These are phyloP conservation scores for Colletotrichum zoysiae DNA, from an alignment of 2,329 filamentous ascomycete genomes.

Conservation along the genomic window DNA sequence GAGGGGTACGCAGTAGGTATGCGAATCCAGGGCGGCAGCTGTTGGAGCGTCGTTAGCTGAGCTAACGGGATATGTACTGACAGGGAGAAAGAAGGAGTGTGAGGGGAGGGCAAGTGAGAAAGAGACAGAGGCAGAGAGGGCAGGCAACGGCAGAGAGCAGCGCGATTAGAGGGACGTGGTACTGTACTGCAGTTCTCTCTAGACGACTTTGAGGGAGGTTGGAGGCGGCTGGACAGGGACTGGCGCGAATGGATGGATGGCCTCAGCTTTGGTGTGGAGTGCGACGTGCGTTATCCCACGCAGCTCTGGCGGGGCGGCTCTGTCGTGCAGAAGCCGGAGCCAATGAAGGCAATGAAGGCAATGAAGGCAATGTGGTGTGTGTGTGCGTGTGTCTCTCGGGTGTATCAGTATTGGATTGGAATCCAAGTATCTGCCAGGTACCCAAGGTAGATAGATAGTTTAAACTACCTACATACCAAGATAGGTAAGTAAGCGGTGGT, in stretches of 20 bases:
- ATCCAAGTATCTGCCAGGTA: not conserved
- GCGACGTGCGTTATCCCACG: conserved; percentile 25
- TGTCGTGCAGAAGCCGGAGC: conserved; percentile 31
- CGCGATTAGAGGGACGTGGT: conserved; percentile 27
- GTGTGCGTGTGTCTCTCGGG: not conserved
- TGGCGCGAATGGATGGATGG: conserved; percentile 10
- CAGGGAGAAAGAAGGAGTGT: not conserved
- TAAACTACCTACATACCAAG: not conserved
- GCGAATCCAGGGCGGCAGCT: not conserved
- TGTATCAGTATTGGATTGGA: not conserved
- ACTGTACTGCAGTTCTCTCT: not conserved
- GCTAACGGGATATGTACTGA: conserved; percentile 2
- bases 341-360: conserved; percentile 35
- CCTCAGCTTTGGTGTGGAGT: not conserved
- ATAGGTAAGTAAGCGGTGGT: not conserved
- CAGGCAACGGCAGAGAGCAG: not conserved
- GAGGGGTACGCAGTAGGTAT: conserved; percentile 16
- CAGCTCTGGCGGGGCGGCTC: conserved; percentile 32
- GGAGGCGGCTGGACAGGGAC: conserved; percentile 11
- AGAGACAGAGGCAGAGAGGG: not conserved
- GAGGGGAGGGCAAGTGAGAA: not conserved
- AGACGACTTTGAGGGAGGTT: not conserved
- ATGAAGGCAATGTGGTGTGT: conserved; percentile 28
- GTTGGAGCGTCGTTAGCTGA: conserved; percentile 19
- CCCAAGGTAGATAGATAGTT: not conserved